Percentiles rank a stretch among this genome's conserved stretches.
These are phyloP conservation scores for Calonectria fujianensis DNA, from an alignment of 2,329 filamentous ascomycete genomes.

Conservation along the genomic window DNA sequence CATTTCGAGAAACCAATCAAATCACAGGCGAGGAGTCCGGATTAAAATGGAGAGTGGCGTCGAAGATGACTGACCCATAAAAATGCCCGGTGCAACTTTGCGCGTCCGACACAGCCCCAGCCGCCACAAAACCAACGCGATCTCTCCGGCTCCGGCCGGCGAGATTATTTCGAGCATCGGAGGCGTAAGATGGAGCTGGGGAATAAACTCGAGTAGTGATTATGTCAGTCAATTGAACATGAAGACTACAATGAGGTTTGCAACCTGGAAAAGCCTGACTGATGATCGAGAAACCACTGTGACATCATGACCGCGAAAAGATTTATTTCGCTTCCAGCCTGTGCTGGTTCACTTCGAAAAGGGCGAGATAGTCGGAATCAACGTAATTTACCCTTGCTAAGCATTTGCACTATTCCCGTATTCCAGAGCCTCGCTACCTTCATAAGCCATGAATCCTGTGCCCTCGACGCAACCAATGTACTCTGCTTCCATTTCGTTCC, in stretches of 20 bases:
- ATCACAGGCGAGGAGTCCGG: not conserved
- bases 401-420: not conserved
- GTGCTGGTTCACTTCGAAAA: not conserved
- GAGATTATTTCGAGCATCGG: not conserved
- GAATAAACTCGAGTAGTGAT: not conserved
- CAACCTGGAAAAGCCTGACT: not conserved
- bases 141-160: not conserved
- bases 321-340: not conserved
- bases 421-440: conserved; percentile 11
- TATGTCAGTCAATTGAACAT: no score
- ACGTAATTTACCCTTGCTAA: not conserved
- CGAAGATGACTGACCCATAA: conserved; percentile 4
- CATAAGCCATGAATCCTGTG: conserved; percentile 37
- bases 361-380: not conserved
- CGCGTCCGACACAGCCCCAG: conserved; percentile 4
- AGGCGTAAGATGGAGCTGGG: not conserved
- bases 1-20: not conserved
- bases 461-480: conserved; percentile 35
- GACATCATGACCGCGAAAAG: no score
- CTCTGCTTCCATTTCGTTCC: conserved; percentile 30
- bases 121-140: not conserved
- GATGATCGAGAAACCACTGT: not conserved
- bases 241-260: not conserved
- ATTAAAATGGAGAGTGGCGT: not conserved
- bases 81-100: not conserved